Conservation (phyloP, 768 basidiomycete species). For the Boletus barrowsii region DNA sequence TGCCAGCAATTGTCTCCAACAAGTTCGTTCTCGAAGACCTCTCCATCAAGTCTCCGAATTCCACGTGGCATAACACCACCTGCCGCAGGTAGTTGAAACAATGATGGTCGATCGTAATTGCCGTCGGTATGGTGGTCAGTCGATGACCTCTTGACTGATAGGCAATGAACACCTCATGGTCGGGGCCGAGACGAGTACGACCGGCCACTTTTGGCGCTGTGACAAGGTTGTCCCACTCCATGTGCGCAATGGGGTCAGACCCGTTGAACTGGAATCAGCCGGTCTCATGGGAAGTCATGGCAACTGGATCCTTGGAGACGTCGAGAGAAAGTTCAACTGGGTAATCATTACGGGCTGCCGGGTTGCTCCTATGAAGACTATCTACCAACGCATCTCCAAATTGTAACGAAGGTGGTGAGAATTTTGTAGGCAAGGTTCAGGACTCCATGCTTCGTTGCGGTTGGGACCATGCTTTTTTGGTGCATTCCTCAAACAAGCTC, state of each 20-base stretch:
- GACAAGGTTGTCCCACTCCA: constrained; percentile 12
- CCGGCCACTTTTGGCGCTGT: constrained; percentile 4
- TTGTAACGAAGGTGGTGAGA: background rate
- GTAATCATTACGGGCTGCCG: background rate
- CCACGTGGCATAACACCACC: constrained; percentile 10
- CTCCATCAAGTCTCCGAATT: constrained; percentile 14
- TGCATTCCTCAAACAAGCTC: no score
- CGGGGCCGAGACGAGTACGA: constrained; percentile 12
- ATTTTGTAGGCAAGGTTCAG: background rate
- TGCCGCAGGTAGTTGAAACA: constrained; percentile 14
- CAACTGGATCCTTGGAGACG: background rate
- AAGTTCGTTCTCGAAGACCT: constrained; percentile 3
- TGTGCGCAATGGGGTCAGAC: background rate
- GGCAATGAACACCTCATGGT: constrained; percentile 12
- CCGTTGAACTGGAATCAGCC: background rate
- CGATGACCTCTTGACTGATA: constrained; percentile 11
- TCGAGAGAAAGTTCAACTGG: background rate
- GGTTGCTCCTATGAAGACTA: background rate
- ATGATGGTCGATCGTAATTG: constrained; percentile 7
- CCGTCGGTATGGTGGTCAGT: constrained; percentile 7
- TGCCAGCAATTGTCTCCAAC: constrained; percentile 11
- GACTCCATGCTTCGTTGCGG: no score
- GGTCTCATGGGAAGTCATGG: constrained; percentile 4
- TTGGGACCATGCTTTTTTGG: no score
- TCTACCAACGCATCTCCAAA: constrained; percentile 1